These are phyloP conservation scores for Fraxinus albicans DNA, from an alignment of 305 asterid species.

Conservation along the genomic window DNA sequence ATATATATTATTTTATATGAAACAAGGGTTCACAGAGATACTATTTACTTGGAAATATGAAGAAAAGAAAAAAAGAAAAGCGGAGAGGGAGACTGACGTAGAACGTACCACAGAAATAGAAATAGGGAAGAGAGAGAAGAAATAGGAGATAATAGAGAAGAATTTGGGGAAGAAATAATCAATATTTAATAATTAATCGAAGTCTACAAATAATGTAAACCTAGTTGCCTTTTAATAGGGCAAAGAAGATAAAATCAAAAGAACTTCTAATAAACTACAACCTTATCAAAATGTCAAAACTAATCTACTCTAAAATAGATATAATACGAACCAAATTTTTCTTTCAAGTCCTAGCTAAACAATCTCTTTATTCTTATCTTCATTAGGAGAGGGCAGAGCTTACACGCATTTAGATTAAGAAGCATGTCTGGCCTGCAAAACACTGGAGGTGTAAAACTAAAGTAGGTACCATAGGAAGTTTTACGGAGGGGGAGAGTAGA, in stretches of 20 bases:
- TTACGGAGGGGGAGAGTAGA: neutral
- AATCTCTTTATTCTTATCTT: neutral
- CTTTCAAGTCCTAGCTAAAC: neutral
- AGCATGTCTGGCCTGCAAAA: neutral
- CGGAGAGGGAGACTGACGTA: neutral
- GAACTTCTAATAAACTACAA: neutral
- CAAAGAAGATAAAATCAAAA: neutral
- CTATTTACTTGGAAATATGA: neutral
- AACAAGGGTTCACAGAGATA: neutral
- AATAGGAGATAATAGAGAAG: neutral
- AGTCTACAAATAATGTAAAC: neutral
- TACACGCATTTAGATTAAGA: neutral
- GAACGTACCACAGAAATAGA: neutral
- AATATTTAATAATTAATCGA: neutral
- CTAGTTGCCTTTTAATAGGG: neutral
- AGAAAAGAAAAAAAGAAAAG: neutral
- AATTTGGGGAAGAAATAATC: neutral
- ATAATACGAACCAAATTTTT: neutral
- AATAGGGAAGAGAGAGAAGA: neutral
- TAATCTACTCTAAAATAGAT: neutral
- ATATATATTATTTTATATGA: no score
- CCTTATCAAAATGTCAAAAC: neutral
- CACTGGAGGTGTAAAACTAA: neutral
- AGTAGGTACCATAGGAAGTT: neutral
- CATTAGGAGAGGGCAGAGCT: neutral